Evolutionary conservation across 768 basidiomycete species (phyloP).

Genomic region (Paxillus rubicundulus): DNA sequence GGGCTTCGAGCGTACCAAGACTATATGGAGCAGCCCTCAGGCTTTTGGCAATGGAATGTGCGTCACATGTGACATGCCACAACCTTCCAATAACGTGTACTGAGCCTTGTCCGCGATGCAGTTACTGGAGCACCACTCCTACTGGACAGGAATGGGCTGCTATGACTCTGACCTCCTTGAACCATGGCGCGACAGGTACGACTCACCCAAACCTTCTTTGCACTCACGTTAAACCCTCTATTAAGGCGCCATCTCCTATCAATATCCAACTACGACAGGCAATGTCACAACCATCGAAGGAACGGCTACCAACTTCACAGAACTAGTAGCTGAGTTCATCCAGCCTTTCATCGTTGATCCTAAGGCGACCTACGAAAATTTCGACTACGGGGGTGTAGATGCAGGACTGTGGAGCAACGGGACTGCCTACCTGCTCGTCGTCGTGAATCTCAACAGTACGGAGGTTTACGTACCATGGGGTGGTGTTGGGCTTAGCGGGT

Average conservation of each 20-base stretch:
- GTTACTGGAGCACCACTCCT: conserved; percentile 31
- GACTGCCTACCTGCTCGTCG: conserved; percentile 22
- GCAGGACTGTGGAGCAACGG: conserved; percentile 21
- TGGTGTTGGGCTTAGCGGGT: conserved; percentile 11
- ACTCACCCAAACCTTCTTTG: background rate
- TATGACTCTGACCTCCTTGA: conserved; percentile 24
- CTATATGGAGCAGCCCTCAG: conserved; percentile 78
- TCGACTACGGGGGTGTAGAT: conserved; percentile 21
- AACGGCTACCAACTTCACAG: conserved; percentile 7
- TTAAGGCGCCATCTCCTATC: conserved; percentile 28
- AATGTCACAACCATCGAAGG: conserved; percentile 24
- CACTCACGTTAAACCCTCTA: background rate
- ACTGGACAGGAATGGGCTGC: conserved; percentile 27
- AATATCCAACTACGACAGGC: conserved; percentile 24
- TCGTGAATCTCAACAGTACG: conserved; percentile 7
- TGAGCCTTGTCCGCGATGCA: conserved; percentile 5
- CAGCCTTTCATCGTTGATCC: conserved; percentile 24
- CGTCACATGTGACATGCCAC: background rate
- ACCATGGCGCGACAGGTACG: conserved; percentile 26
- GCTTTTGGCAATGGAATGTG: conserved; percentile 59
- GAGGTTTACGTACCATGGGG: conserved; percentile 14
- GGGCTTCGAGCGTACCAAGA: conserved; percentile 63
- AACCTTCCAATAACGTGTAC: background rate
- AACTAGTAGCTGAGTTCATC: conserved; percentile 2
- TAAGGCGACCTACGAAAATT: conserved; percentile 2